Base-by-base conservation (phyloP, 306 rosid genomes). In the Cajanus cajan region DNA sequence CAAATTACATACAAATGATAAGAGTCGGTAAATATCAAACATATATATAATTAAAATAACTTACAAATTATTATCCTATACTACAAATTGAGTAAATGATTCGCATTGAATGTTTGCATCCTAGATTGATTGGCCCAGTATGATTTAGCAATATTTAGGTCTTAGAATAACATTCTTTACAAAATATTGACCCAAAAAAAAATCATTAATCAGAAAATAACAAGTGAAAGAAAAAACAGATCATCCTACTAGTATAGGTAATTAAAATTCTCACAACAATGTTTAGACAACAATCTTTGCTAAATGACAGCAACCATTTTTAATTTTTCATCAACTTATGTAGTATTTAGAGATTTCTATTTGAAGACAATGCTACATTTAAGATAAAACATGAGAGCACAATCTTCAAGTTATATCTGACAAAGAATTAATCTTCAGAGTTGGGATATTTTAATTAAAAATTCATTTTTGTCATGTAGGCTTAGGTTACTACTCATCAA, bases 151-250 rank as follows among this genome's bases (percentile, higher is more conserved):
- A 39, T 24, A 22, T 71, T 28, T 31, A 13, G 77, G 12, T 34
- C 44, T n/a, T 62, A 62, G 43, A 33, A n/a, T n/a, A n/a, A 28
- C 18, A 68, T 34, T 22, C 14, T 55, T 62, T 33, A 47, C 22
- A 64, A 39, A 61, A 71, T 71, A 24, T 34, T 58, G 50, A 72
- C 14, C 59, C n/a, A 51, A 51, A 51, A n/a, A n/a, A n/a, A 55
- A 69, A 68, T 39, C 25, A 11, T 68, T 21, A 40, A 28, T 41
- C 14, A 9, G 55, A 66, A 71, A 33, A 24, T 55, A 8, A 73
- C 41, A 37, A 37, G 41, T 37, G 41, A 37, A 37, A 37, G 41
- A 73, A 66, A 78, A 69, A 16, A 45, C 11, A 54, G 3, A 54
- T 1, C 22, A 19, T 68, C 69, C 58, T 68, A 16, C 37, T 15